Conservation (phyloP, 192 early-diverging fungal species). For the Podila epicladia region DNA sequence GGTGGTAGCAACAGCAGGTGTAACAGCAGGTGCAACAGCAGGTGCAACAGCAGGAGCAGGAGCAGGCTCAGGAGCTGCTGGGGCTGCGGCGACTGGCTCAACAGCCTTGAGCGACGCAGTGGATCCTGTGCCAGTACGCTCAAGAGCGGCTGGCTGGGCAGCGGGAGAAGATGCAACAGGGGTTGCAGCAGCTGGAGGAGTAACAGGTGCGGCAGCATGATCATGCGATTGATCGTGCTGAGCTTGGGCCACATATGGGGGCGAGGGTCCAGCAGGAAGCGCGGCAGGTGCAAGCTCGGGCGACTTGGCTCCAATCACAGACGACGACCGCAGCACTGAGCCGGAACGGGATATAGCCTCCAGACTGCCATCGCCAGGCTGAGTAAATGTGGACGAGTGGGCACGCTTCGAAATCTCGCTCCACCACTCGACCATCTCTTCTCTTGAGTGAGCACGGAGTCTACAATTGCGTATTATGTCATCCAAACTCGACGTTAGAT, state of each 20-base stretch:
- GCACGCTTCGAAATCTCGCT: conserved; percentile 38
- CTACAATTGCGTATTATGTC: conserved; percentile 1
- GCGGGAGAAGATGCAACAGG: conserved; percentile 6
- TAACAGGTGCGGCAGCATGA: conserved; percentile 4
- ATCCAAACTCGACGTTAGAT: too few relatives aligned
- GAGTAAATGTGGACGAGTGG: conserved; percentile 23
- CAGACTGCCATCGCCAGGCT: conserved; percentile 22
- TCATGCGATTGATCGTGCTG: neutral
- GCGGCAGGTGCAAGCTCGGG: conserved; percentile 1
- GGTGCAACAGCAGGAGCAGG: too few relatives aligned
- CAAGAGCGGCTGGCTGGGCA: neutral
- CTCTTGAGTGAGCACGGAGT: conserved; percentile 32
- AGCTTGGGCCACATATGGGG: conserved; percentile 16
- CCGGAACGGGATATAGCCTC: conserved; percentile 26
- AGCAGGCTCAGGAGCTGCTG: neutral
- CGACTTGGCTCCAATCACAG: conserved; percentile 8
- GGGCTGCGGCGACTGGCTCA: neutral
- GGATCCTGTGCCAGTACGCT: neutral
- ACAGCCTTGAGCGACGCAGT: too few relatives aligned
- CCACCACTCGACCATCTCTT: conserved; percentile 49
- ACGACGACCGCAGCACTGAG: conserved; percentile 24
- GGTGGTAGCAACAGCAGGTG: neutral
- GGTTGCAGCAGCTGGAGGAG: neutral
- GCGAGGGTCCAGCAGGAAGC: conserved; percentile 8
- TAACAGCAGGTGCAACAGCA: neutral